These are phyloP conservation scores for Suhomyces panamericanus DNA, from an alignment of 1,139 yeast species.

Conservation along the genomic window DNA sequence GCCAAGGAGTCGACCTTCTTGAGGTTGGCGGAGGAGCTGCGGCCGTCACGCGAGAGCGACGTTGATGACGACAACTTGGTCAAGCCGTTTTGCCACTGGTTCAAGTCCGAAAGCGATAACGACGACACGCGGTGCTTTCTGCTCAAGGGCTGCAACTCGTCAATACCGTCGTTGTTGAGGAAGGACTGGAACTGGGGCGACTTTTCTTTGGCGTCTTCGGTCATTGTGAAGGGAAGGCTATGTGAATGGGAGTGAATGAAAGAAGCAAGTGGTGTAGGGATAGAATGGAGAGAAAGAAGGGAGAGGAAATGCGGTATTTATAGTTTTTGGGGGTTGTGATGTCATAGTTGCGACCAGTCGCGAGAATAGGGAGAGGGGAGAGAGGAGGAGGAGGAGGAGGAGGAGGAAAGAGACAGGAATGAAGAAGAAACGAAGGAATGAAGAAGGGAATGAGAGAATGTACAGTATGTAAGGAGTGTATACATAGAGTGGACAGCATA, in stretches of 20 bases:
- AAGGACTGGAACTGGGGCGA: conserved; percentile 44
- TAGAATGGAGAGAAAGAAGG: background rate
- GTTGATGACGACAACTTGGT: conserved; percentile 48
- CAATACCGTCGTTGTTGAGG: conserved; percentile 71
- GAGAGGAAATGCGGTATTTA: conserved; percentile 7
- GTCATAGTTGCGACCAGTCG: conserved; percentile 10
- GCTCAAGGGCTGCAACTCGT: conserved; percentile 58
- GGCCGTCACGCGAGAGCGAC: conserved; percentile 30
- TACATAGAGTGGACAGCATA: too few species aligned
- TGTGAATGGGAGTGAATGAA: too few species aligned
- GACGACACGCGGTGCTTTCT: conserved; percentile 71
- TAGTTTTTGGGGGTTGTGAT: conserved; percentile 10
- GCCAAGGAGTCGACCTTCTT: conserved; percentile 52
- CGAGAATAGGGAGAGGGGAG: background rate
- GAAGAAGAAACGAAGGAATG: too few species aligned
- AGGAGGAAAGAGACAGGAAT: background rate
- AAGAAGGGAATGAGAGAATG: too few species aligned
- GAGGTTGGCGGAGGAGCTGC: conserved; percentile 42
- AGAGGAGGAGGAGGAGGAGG: background rate
- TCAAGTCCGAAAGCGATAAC: conserved; percentile 66
- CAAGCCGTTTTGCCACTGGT: conserved; percentile 55
- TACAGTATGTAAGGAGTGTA: too few species aligned
- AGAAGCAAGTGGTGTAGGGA: too few species aligned
- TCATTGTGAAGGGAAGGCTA: conserved; percentile 2
- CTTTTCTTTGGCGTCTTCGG: conserved; percentile 11